These are phyloP conservation scores for Lentinus brumalis DNA, from an alignment of 768 basidiomycete genomes.

Conservation along the genomic window DNA sequence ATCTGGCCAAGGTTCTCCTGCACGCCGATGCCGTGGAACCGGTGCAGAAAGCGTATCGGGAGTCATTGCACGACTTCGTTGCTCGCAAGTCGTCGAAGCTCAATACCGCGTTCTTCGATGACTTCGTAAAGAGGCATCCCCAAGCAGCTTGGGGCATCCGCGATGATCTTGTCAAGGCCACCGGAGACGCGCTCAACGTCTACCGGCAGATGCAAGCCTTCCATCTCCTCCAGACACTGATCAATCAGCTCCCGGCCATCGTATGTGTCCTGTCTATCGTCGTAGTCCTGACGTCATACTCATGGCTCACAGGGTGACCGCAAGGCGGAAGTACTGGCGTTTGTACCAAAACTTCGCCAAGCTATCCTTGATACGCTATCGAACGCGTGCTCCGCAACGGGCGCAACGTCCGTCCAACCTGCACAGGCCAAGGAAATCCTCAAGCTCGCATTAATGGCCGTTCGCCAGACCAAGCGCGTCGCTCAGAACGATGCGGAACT, in stretches of 20 bases:
- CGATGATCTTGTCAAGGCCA: constrained; percentile 55
- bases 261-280: constrained; percentile 36
- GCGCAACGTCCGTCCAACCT: constrained; percentile 46
- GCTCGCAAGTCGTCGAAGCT: constrained; percentile 80
- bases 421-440: constrained; percentile 78
- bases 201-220: constrained; percentile 79
- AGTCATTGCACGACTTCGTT: constrained; percentile 74
- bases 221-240: constrained; percentile 66
- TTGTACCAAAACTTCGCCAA: constrained; percentile 52
- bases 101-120: constrained; percentile 73
- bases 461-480: constrained; percentile 65
- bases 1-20: constrained; percentile 57
- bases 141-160: constrained; percentile 66
- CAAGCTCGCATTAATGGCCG: constrained; percentile 63
- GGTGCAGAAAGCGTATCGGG: constrained; percentile 57
- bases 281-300: background rate
- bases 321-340: constrained; percentile 45
- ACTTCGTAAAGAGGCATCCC: constrained; percentile 72
- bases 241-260: constrained; percentile 53
- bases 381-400: constrained; percentile 47
- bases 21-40: constrained; percentile 40
- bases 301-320: constrained; percentile 35
- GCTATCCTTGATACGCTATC: constrained; percentile 50
- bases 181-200: constrained; percentile 65
- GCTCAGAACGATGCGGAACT: constrained; percentile 33